phyloP scores from a whole-genome alignment of 2,329 filamentous ascomycete species.

The Pestalotiopsis sp. region DNA sequence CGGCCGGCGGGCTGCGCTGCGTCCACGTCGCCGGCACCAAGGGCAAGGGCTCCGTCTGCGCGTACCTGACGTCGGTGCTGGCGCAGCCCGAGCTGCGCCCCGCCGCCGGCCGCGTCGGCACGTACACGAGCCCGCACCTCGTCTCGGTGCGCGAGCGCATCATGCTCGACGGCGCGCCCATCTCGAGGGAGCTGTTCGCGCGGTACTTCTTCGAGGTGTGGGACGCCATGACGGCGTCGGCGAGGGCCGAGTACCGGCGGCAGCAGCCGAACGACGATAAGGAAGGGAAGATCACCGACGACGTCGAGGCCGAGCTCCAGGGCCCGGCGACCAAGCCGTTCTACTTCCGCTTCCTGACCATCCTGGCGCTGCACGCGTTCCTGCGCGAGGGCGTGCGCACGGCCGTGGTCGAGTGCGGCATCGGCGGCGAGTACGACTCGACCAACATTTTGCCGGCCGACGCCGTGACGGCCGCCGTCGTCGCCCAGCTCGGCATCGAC shows the following conservation, averaged over 20 bases:
- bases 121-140: slow-evolving; percentile 86
- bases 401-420: slow-evolving; percentile 89
- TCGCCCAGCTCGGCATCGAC: slow-evolving; percentile 83
- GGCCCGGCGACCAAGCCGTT: slow-evolving; percentile 74
- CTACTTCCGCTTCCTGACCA: slow-evolving; percentile 89
- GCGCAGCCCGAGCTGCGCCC: slow-evolving; percentile 38
- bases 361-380: slow-evolving; percentile 86
- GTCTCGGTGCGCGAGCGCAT: slow-evolving; percentile 84
- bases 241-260: slow-evolving; percentile 25
- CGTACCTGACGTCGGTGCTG: slow-evolving; percentile 82
- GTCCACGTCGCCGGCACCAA: slow-evolving; percentile 94
- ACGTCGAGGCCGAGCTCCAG: slow-evolving; percentile 51
- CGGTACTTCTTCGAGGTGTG: slow-evolving; percentile 83
- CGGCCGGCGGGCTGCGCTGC: slow-evolving; percentile 39
- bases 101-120: slow-evolving; percentile 56
- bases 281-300: slow-evolving; percentile 26
- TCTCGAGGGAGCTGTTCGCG: slow-evolving; percentile 70
- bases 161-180: slow-evolving; percentile 71
- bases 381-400: slow-evolving; percentile 72
- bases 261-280: not conserved
- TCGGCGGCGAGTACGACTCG: slow-evolving; percentile 90
- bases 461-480: slow-evolving; percentile 69
- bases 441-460: slow-evolving; percentile 76
- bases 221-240: slow-evolving; percentile 57
- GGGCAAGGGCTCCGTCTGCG: slow-evolving; percentile 87